Percentiles rank a stretch among this genome's conserved stretches.
phyloP scores from a whole-genome alignment of 371 early-diverging fungal genomes.

The Entomophthora muscae region DNA sequence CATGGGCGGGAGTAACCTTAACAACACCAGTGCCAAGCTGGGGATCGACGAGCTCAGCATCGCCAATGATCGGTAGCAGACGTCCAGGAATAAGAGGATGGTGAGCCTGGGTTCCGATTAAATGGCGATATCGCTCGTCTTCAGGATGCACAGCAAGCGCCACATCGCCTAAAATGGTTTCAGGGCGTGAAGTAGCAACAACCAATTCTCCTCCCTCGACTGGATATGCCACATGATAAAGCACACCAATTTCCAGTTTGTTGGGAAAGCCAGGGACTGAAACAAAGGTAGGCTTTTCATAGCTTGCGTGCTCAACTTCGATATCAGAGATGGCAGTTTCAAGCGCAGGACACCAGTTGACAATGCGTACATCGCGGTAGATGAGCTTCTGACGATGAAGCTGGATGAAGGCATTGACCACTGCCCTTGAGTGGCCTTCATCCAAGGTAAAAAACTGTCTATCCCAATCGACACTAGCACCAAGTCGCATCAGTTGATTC shows the following conservation, averaged over 20 bases:
- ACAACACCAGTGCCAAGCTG: constrained; percentile 95
- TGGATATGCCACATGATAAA: constrained; percentile 40
- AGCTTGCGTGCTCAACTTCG: constrained; percentile 68
- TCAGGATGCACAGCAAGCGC: constrained; percentile 91
- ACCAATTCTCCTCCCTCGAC: constrained; percentile 31
- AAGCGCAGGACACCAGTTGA: constrained; percentile 89
- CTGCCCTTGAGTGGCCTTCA: constrained; percentile 45
- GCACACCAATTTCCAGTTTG: constrained; percentile 60
- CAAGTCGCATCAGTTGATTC: constrained; percentile 47
- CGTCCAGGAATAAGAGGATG: constrained; percentile 75
- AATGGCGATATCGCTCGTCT: constrained; percentile 68
- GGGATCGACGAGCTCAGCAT: constrained; percentile 76
- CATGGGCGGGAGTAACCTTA: constrained; percentile 89
- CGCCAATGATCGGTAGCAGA: constrained; percentile 73
- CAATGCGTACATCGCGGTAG: constrained; percentile 76
- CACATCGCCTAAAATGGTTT: constrained; percentile 98
- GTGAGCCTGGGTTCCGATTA: constrained; percentile 61
- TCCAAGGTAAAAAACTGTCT: constrained; percentile 88
- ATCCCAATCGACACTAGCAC: constrained; percentile 74
- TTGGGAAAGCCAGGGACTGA: constrained; percentile 52
- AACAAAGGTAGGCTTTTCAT: constrained; percentile 35
- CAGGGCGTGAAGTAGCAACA: constrained; percentile 96
- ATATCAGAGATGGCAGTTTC: constrained; percentile 91
- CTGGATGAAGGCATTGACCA: constrained; percentile 73
- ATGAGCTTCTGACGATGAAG: constrained; percentile 77